phyloP scores from a whole-genome alignment of 495 filamentous ascomycete genomes.

The Aspergillus coremiiformis region DNA sequence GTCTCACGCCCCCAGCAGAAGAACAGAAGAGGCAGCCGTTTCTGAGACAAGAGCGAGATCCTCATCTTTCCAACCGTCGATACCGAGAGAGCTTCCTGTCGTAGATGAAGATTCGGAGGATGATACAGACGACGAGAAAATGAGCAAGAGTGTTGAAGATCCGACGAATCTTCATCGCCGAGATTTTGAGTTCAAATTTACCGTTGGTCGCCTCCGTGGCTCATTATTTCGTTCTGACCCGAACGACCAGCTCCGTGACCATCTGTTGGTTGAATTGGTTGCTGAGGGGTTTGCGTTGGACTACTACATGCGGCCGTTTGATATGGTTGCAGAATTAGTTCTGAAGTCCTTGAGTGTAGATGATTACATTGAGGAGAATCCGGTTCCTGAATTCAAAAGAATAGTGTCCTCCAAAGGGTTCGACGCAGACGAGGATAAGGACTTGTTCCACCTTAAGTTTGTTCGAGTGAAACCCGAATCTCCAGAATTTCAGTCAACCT shows the following conservation, averaged over 20 bases:
- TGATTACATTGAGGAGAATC: conserved; percentile 86
- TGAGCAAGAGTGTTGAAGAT: conserved; percentile 48
- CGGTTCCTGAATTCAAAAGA: conserved; percentile 87
- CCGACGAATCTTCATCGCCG: conserved; percentile 68
- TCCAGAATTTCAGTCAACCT: conserved; percentile 83
- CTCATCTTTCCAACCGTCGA: conserved; percentile 57
- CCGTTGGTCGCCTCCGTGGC: conserved; percentile 84
- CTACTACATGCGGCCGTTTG: conserved; percentile 78
- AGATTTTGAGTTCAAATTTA: conserved; percentile 93
- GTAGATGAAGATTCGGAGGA: conserved; percentile 68
- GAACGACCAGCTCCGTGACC: conserved; percentile 66
- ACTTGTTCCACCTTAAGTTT: conserved; percentile 83
- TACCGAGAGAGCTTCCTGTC: conserved; percentile 66
- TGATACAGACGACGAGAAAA: conserved; percentile 52
- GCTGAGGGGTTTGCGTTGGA: conserved; percentile 84
- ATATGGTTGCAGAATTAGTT: conserved; percentile 85
- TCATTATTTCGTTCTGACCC: conserved; percentile 84
- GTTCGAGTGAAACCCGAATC: conserved; percentile 83
- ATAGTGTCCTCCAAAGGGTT: conserved; percentile 85
- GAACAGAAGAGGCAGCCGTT: conserved; percentile 25
- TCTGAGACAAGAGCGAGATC: conserved; percentile 41
- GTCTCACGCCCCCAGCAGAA: conserved; percentile 10
- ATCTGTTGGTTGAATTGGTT: conserved; percentile 81
- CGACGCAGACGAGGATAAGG: conserved; percentile 61
- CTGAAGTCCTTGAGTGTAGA: conserved; percentile 85